Evolutionary conservation across 2,329 filamentous ascomycete species (phyloP).

Genomic region (Botryotinia narcissicola): DNA sequence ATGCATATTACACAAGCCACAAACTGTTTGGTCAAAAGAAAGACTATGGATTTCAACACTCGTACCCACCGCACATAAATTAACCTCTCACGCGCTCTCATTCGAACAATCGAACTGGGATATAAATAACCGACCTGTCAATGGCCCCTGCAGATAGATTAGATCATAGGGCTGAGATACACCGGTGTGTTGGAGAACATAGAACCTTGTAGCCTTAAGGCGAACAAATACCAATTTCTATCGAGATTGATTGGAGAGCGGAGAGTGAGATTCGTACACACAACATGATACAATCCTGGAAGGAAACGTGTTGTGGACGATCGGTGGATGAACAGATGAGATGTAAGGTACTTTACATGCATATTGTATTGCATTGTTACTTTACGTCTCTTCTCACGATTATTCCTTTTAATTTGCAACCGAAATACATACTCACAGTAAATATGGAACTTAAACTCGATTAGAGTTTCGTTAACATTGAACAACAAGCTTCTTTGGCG

Average conservation of each 20-base stretch:
- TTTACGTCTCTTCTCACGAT: not conserved
- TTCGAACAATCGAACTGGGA: slow-evolving; percentile 3
- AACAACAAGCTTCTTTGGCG: not conserved
- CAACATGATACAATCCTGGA: slow-evolving; percentile 7
- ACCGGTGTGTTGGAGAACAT: not conserved
- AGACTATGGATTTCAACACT: not conserved
- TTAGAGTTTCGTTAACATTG: not conserved
- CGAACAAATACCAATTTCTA: not conserved
- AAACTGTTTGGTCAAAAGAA: not conserved
- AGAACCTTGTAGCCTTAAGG: slow-evolving; percentile 3
- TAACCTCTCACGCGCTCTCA: not conserved
- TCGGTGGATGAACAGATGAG: slow-evolving; percentile 4
- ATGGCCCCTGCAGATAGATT: slow-evolving; percentile 2
- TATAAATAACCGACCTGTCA: slow-evolving; percentile 21
- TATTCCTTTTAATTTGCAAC: not conserved
- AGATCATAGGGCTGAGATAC: slow-evolving; percentile 22
- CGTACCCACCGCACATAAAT: not conserved
- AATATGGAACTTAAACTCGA: too few relatives aligned
- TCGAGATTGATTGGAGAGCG: slow-evolving; percentile 1
- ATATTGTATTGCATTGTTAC: not conserved
- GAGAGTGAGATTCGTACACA: slow-evolving; percentile 4
- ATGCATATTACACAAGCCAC: not conserved
- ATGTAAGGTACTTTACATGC: slow-evolving; percentile 14
- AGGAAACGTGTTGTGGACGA: slow-evolving; percentile 19
- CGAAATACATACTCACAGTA: not conserved